These are phyloP conservation scores for Leishmania mexicana DNA, from an alignment of 208 protist genomes.

Conservation along the genomic window DNA sequence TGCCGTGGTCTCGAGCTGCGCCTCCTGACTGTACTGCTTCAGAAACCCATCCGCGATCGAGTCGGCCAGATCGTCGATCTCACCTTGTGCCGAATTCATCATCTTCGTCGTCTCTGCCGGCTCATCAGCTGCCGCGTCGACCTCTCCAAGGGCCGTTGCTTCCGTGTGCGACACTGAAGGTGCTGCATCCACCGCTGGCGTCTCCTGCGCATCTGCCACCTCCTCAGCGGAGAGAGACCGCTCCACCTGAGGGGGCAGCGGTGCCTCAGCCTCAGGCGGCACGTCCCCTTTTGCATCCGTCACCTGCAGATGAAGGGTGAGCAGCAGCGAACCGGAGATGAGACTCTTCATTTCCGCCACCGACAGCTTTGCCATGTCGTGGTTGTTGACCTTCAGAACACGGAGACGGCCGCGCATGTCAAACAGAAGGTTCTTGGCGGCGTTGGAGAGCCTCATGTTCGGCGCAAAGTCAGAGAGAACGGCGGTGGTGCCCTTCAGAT, in stretches of 20 bases:
- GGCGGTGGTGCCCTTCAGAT: not conserved
- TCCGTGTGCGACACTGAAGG: not conserved
- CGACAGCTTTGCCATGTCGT: constrained; percentile 22
- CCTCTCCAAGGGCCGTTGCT: constrained; percentile 5
- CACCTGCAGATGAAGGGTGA: constrained; percentile 42
- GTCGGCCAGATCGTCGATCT: constrained; percentile 14
- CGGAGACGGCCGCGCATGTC: constrained; percentile 38
- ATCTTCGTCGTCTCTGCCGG: not conserved
- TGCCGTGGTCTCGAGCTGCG: constrained; percentile 18
- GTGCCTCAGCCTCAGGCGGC: constrained; percentile 3
- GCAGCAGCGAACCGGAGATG: constrained; percentile 20
- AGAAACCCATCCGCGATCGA: constrained; percentile 33
- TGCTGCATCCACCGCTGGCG: not conserved
- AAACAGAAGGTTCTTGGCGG: constrained; percentile 50
- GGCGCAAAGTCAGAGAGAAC: constrained; percentile 36
- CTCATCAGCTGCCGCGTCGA: not conserved
- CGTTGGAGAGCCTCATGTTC: constrained; percentile 41
- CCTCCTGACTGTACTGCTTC: constrained; percentile 22
- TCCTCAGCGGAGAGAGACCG: not conserved
- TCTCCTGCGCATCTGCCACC: not conserved
- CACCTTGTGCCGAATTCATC: not conserved
- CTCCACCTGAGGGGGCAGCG: not conserved
- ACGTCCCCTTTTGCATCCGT: constrained; percentile 17
- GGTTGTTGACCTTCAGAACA: constrained; percentile 50
- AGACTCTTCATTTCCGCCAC: constrained; percentile 17